Base-by-base conservation (phyloP, 164 flowering plant species). In the Warburgia ugandensis region DNA sequence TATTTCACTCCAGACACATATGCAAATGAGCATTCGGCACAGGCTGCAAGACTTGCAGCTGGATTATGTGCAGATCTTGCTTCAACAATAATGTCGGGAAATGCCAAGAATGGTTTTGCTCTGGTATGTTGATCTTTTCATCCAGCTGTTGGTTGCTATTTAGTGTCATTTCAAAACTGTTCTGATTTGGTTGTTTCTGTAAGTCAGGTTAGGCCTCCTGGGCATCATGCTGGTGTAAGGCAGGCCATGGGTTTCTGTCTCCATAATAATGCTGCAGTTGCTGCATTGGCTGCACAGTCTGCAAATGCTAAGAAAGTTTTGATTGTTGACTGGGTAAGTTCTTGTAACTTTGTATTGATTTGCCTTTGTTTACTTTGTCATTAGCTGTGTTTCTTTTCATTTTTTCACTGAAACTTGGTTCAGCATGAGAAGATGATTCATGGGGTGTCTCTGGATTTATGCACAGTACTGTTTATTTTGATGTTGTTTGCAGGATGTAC, bases 211-310 rank as follows among this genome's bases (percentile, higher is more conserved):
- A 77, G 99, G 26, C 99, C 99, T 67, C 99, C 99, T 66, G 99
- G 99, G 48, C 99, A 92, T 70, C 99, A 92, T 82, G 99, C 99
- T 47, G 96, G 99, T 61, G 75, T 92, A 29, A 76, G 61, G 39
- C 79, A 85, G 3, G 77, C 95, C 39, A 92, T 88, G 96, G 96
- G 99, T 17, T 92, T 92, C 63, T 92, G 99, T 62, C 94, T 92
- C 40, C 96, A 92, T 65, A 92, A 92, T 61, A 92, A 92, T 84
- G 99, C 99, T 38, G 99, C 99, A 47, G 67, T 88, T 66, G 91
- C 96, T 52, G 94, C 84, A 39, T 54, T 76, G 42, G 94, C 91
- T 46, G 95, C 96, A 63, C 95, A 77, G 67, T 71, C 44, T 62
- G 82, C 94, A 35, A 84, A 88, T 61, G 95, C 99, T 30, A 82